Evolutionary conservation across 345 rosid genomes (phyloP).

Genomic region (Capsella bursapastoris): DNA sequence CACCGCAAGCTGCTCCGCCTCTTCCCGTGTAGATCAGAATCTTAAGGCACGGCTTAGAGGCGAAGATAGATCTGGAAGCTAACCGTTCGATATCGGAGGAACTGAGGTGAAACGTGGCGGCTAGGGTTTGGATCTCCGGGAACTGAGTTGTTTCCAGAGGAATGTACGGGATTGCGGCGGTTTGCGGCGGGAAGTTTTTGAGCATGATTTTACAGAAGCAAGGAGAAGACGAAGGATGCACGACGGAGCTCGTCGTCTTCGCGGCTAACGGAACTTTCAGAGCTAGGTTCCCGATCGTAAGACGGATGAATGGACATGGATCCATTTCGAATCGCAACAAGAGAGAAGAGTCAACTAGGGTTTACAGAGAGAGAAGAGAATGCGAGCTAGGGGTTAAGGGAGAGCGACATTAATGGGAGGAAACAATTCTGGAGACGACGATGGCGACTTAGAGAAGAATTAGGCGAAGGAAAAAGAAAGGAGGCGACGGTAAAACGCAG

Average conservation of each 20-base stretch:
- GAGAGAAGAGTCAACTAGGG: background rate
- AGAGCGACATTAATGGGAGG: constrained; percentile 36
- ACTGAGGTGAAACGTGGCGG: constrained; percentile 82
- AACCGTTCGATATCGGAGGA: constrained; percentile 64
- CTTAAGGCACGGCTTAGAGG: constrained; percentile 57
- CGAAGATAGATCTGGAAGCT: constrained; percentile 64
- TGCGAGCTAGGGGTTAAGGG: constrained; percentile 24
- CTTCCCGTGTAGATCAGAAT: constrained; percentile 76
- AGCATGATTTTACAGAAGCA: constrained; percentile 86
- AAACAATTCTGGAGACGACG: constrained; percentile 17
- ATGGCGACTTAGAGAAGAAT: background rate
- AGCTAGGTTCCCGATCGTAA: constrained; percentile 73
- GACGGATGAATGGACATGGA: constrained; percentile 90
- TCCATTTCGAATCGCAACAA: constrained; percentile 55
- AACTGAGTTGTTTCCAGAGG: constrained; percentile 49
- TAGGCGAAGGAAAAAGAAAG: constrained; percentile 23
- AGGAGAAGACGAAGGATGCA: constrained; percentile 79
- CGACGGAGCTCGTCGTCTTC: constrained; percentile 71
- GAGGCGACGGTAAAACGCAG: constrained; percentile 33
- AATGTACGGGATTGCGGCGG: constrained; percentile 70
- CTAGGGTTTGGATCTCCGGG: constrained; percentile 51
- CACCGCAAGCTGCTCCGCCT: constrained; percentile 73
- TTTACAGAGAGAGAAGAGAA: background rate
- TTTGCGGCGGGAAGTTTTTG: constrained; percentile 63
- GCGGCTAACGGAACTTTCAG: constrained; percentile 71